Evolutionary conservation across 768 basidiomycete genomes (phyloP), one percentile per base, ranked within the genome.

Genomic region (Clitopilus passeckerianus): DNA sequence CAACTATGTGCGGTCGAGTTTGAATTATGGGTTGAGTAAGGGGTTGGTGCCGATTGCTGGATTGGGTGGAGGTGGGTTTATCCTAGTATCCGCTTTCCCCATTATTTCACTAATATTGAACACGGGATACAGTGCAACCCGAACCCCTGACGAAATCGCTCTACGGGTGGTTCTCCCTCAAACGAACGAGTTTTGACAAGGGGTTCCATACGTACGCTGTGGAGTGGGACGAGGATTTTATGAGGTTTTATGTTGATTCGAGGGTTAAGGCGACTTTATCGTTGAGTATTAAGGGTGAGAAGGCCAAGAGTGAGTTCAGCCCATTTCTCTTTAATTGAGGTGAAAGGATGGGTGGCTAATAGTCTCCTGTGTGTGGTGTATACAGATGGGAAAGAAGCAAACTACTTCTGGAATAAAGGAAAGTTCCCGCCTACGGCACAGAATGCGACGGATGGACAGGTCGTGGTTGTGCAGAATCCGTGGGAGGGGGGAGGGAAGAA

Each of bases 171-270:
- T 79, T 82, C 77, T 74, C 79, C 9, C 71, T 82, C 62, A 81
- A 84, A 33, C 80, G 62, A 67, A 73, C 33, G 72, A 78, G 67
- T 1, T 88, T 82, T 65, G 83, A 79, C 53, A 66, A 82, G 57
- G 74, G 61, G 0, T 93, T 87, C 78, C 91, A 93, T 68, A 87
- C 83, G 0, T 95, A 87, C 62, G 77, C 79, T 14, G 65, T 95
- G 53, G 93, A 94, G 70, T 95, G 92, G 93, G 85, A 82, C 46
- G 74, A 80, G 23, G 65, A 77, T 6, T 94, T 86, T 70, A 75
- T 95, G 74, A 76, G 89, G 12, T 77, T 89, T 62, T 91, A 89
- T 66, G 85, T 93, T 64, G 93, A 95, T 72, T 79, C 79, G 15
- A 78, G 89, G 9, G 77, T 92, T 3, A 77, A 83, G 52, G 77